Evolutionary conservation across 306 rosid genomes (phyloP), one percentile per base, ranked within the genome.

Genomic region (Cucumis melo): DNA sequence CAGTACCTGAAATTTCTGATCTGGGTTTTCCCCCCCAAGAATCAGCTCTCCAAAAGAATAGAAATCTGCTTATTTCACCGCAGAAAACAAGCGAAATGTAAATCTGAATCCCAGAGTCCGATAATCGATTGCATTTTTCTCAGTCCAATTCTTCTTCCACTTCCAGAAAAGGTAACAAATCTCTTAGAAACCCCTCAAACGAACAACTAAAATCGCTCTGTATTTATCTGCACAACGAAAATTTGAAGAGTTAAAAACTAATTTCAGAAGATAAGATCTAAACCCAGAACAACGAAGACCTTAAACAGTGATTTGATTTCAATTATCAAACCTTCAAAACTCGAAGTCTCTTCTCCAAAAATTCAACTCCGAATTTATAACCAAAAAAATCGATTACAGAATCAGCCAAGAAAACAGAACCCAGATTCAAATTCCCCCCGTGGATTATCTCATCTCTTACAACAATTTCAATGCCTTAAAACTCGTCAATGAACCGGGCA

Each of bases 1-100:
- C 60, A 72, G 60, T 72, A 72, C 76, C 76, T 50, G 42, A 72
- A 72, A 48, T 48, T 72, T 27, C 41, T 72, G 76, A 72, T 72
- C 76, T 27, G 76, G 73, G 34, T 10, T n/a, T 21, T 16, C 20
- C 20, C 55, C 41, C 41, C 23, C 23, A 48, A 72, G 75, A 48
- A 50, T 50, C 60, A 48, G 76, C 41, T 44, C 58, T 16, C 42
- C 14, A 23, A 15, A 48, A 27, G 19, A 71, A 48, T 0, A 71
- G 42, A 71, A 39, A 66, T 66, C 19, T n/a, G 32, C 32, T 39
- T 41, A 23, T 66, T 64, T 64, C 50, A 64, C 46, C 50, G 50
- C 72, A 64, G 72, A 67, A 36, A 42, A 36, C 74, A 67, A 36
- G 53, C 27, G 36, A 44, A 73, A 73, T 50, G 39, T 8, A 72